Percentiles rank a stretch among this genome's conserved stretches.
phyloP scores from a whole-genome alignment of 1,284 basidiomycete genomes.

The Fomitopsis palustris region DNA sequence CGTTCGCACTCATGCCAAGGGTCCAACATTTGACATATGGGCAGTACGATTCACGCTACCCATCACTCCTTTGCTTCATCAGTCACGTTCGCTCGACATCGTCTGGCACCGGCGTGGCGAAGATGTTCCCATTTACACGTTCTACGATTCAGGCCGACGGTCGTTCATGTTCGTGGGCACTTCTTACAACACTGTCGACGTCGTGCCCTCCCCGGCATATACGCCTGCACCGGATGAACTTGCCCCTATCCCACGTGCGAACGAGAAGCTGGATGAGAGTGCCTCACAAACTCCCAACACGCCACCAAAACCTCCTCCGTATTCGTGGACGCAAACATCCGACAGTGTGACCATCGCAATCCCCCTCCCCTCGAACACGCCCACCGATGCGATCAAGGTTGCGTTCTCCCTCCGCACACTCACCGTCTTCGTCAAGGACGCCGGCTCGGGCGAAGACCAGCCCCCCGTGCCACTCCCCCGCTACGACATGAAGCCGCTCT shows the following conservation, averaged over 20 bases:
- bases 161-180: slow-evolving; percentile 59
- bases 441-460: not conserved
- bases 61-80: slow-evolving; percentile 22
- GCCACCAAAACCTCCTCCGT: slow-evolving; percentile 58
- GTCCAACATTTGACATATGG: slow-evolving; percentile 59
- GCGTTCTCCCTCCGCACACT: slow-evolving; percentile 63
- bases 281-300: slow-evolving; percentile 3
- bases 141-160: slow-evolving; percentile 42
- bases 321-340: slow-evolving; percentile 87
- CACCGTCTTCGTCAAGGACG: slow-evolving; percentile 55
- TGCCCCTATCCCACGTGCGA: slow-evolving; percentile 59
- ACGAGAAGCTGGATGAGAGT: slow-evolving; percentile 46
- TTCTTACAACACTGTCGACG: slow-evolving; percentile 40
- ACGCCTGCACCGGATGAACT: slow-evolving; percentile 63
- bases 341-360: slow-evolving; percentile 83
- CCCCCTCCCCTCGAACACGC: slow-evolving; percentile 69
- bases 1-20: slow-evolving; percentile 8
- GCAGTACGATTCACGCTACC: slow-evolving; percentile 50
- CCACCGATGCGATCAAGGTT: slow-evolving; percentile 63
- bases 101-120: slow-evolving; percentile 69
- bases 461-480: slow-evolving; percentile 41
- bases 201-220: slow-evolving; percentile 34
- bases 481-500: slow-evolving; percentile 65
- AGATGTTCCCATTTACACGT: slow-evolving; percentile 66
- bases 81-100: slow-evolving; percentile 40